Evolutionary conservation across 139 green algal genomes (phyloP).

Genomic region (Picochlorum costavermella): DNA sequence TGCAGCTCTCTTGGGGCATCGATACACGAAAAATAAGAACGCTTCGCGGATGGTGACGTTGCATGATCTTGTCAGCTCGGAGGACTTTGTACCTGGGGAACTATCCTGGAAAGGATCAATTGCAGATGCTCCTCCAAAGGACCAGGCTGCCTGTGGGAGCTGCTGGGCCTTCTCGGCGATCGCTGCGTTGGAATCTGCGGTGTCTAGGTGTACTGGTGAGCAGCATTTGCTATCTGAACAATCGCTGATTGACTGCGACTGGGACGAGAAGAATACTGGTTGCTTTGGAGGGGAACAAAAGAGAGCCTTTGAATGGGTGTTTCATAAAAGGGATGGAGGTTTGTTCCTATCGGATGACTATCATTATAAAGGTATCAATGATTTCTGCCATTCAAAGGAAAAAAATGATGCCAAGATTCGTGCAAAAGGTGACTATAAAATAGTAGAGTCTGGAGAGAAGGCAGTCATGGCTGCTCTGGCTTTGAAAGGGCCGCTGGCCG

Average conservation of each 20-base stretch:
- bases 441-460: constrained; percentile 34
- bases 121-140: constrained; percentile 48
- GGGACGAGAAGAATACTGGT: constrained; percentile 28
- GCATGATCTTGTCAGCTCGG: constrained; percentile 10
- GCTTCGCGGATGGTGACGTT: constrained; percentile 15
- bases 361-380: constrained; percentile 40
- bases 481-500: constrained; percentile 38
- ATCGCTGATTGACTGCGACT: constrained; percentile 51
- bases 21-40: constrained; percentile 5
- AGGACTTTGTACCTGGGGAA: constrained; percentile 20
- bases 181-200: constrained; percentile 36
- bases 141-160: constrained; percentile 46
- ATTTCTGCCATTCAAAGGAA: constrained; percentile 30
- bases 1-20: constrained; percentile 18
- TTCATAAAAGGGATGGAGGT: constrained; percentile 16
- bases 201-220: constrained; percentile 30
- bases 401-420: neutral
- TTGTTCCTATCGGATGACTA: constrained; percentile 29
- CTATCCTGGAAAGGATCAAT: constrained; percentile 37
- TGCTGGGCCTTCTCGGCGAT: constrained; percentile 37
- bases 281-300: constrained; percentile 36
- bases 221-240: constrained; percentile 47
- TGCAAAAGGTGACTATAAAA: constrained; percentile 23
- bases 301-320: constrained; percentile 30
- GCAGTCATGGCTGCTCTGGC: constrained; percentile 37